A percentile compares a stretch with the other conserved stretches of the same genome.
phyloP scores from a whole-genome alignment of 108 stramenopile species.

The Cyclotella baltica region DNA sequence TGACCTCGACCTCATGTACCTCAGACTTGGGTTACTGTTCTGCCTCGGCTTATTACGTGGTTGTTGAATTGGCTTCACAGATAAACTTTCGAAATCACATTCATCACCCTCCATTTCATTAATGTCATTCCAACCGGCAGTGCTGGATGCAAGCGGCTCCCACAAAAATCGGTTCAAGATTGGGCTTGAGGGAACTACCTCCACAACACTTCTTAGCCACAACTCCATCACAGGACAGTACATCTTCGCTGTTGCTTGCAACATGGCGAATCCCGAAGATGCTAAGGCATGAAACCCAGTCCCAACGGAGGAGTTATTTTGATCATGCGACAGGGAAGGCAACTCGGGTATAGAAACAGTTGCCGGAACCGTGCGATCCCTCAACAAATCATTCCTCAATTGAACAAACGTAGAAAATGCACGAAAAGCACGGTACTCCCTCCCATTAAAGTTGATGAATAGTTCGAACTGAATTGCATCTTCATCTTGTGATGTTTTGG shows the following conservation, averaged over 20 bases:
- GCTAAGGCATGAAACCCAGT: constrained; percentile 39
- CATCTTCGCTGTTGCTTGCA: constrained; percentile 67
- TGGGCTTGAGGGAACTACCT: constrained; percentile 69
- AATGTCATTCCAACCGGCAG: constrained; percentile 26
- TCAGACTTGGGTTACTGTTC: constrained; percentile 16
- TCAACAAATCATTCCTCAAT: constrained; percentile 72
- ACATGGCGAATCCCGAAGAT: constrained; percentile 68
- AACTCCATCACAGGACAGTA: constrained; percentile 79
- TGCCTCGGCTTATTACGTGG: constrained; percentile 24
- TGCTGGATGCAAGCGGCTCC: constrained; percentile 64
- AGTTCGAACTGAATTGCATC: constrained; percentile 80
- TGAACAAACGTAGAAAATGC: constrained; percentile 73
- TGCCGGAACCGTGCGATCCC: constrained; percentile 24
- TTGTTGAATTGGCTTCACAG: constrained; percentile 6
- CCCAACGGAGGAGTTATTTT: constrained; percentile 2
- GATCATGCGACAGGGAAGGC: constrained; percentile 48
- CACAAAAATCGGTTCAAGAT: constrained; percentile 73
- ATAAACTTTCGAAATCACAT: background rate
- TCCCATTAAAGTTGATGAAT: constrained; percentile 70
- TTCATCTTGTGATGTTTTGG: constrained; percentile 24
- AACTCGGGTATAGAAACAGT: constrained; percentile 72
- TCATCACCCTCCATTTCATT: background rate
- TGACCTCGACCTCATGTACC: constrained; percentile 5
- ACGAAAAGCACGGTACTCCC: constrained; percentile 78
- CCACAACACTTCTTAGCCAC: constrained; percentile 73